Conservation (phyloP, 208 protist genomes). For the Trypanosoma vivax region DNA sequence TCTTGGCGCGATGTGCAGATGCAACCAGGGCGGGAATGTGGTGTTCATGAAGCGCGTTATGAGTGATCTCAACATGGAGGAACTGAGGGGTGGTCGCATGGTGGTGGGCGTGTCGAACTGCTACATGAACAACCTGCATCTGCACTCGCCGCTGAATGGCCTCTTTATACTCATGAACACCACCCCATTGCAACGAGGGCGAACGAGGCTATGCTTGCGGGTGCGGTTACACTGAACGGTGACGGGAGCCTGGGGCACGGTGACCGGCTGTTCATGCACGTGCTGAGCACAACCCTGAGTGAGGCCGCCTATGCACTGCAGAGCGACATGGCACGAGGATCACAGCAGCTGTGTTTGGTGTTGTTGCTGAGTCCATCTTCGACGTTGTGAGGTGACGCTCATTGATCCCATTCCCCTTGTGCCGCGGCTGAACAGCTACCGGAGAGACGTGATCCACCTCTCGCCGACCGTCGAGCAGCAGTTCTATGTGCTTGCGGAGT, state of each 20-base stretch:
- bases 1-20: slow-evolving; percentile 33
- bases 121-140: background rate
- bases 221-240: background rate
- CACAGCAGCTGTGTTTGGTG: slow-evolving; percentile 1
- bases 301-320: background rate
- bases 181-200: background rate
- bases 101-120: background rate
- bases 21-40: slow-evolving; percentile 30
- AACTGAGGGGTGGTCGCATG: background rate
- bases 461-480: slow-evolving; percentile 23
- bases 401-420: slow-evolving; percentile 6
- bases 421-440: slow-evolving; percentile 5
- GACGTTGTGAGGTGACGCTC: background rate
- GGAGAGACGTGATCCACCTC: slow-evolving; percentile 4
- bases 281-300: background rate
- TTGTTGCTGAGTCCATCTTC: slow-evolving; percentile 6
- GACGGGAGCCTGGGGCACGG: background rate
- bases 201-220: background rate
- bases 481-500: slow-evolving; percentile 15
- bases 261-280: background rate
- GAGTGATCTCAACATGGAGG: background rate
- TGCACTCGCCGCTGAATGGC: background rate
- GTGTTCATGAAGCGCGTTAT: slow-evolving; percentile 18
- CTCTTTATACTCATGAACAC: background rate
- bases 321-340: background rate